Percentiles rank a stretch among this genome's conserved stretches.
Conservation (phyloP, 2,329 filamentous ascomycete genomes). For the Fusarium sublunatum region DNA sequence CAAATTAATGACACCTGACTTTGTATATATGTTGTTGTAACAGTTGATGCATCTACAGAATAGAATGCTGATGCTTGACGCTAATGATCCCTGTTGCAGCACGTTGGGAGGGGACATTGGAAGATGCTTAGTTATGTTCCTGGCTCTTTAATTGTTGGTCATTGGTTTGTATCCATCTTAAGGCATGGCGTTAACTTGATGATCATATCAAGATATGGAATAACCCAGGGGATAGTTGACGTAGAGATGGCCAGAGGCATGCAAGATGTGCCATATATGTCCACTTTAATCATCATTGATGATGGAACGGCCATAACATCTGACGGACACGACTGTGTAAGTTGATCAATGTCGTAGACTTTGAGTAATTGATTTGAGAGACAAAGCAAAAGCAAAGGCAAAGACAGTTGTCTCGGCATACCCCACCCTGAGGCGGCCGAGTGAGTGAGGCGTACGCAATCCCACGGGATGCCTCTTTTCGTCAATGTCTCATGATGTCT, state of each 20-base stretch:
- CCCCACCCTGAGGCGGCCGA: slow-evolving; percentile 7
- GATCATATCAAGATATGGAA: slow-evolving; percentile 5
- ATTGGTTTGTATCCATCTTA: too few species aligned
- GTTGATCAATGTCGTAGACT: not conserved
- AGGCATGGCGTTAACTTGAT: not conserved
- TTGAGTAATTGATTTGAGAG: not conserved
- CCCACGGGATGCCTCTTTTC: slow-evolving; percentile 26
- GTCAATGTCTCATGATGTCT: slow-evolving; percentile 13
- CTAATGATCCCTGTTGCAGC: slow-evolving; percentile 19
- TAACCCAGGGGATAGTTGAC: not conserved
- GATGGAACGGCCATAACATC: slow-evolving; percentile 1
- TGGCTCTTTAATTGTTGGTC: too few species aligned
- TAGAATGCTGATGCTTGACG: not conserved
- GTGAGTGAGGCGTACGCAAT: not conserved
- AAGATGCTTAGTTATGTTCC: not conserved
- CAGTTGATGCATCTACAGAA: not conserved
- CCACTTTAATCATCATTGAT: slow-evolving; percentile 1
- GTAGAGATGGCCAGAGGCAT: not conserved
- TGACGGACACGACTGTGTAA: not conserved
- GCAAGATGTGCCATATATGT: too few species aligned
- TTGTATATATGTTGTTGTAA: not conserved
- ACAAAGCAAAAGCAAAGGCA: not conserved
- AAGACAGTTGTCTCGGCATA: slow-evolving; percentile 1
- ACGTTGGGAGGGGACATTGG: slow-evolving; percentile 2
- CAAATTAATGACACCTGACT: not conserved